phyloP scores from a whole-genome alignment of 176 grass and related monocot genomes.

The Chrysopogon serrulatus region DNA sequence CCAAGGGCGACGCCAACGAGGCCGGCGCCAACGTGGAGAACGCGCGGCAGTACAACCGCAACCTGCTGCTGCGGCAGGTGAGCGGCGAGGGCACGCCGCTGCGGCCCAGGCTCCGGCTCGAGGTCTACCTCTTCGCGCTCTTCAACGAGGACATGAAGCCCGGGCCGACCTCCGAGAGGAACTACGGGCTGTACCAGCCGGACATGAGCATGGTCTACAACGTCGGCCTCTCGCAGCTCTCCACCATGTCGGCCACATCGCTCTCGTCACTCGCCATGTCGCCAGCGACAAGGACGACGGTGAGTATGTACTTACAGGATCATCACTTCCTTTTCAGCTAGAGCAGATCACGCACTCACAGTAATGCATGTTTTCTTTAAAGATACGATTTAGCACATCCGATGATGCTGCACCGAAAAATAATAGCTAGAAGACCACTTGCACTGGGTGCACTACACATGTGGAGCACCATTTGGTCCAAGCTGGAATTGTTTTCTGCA shows the following conservation, averaged over 20 bases:
- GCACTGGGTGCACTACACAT: conserved; percentile 27
- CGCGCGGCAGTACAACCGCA: conserved; percentile 72
- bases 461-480: conserved; percentile 35
- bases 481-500: conserved; percentile 23
- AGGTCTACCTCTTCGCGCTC: conserved; percentile 93
- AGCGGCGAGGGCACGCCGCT: conserved; percentile 80
- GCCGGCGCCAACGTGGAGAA: conserved; percentile 72
- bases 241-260: conserved; percentile 37
- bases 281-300: conserved; percentile 14
- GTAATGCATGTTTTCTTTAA: neutral
- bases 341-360: neutral
- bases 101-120: conserved; percentile 51
- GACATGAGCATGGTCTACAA: conserved; percentile 87
- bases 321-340: conserved; percentile 14
- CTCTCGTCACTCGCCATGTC: conserved; percentile 68
- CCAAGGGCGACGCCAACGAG: conserved; percentile 80
- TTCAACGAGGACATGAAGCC: conserved; percentile 99
- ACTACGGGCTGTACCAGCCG: conserved; percentile 82
- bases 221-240: conserved; percentile 43
- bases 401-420: conserved; percentile 10
- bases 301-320: conserved; percentile 4
- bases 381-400: conserved; percentile 28
- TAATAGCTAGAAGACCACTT: neutral
- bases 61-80: conserved; percentile 67
- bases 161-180: conserved; percentile 74